Percentiles rank a stretch among this genome's conserved stretches.
Evolutionary conservation across 768 basidiomycete genomes (phyloP).

Genomic region (Mycena galopus): DNA sequence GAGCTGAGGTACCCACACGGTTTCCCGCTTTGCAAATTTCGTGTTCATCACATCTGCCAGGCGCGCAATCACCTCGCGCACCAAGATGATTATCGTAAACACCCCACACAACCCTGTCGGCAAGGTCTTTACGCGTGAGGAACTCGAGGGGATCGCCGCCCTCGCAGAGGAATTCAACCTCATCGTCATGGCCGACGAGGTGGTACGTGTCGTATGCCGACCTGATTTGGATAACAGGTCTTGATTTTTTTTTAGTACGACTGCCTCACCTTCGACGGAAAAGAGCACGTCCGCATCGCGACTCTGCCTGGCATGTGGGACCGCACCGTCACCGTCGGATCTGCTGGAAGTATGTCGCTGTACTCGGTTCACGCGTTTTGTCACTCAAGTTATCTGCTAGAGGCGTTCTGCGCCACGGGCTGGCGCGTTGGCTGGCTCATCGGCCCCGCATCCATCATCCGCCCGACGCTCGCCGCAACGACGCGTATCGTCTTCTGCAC

Average conservation of each 20-base stretch:
- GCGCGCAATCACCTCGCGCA: constrained; percentile 85
- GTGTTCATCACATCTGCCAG: constrained; percentile 49
- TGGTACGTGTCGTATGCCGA: constrained; percentile 66
- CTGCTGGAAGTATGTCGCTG: constrained; percentile 85
- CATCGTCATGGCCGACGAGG: constrained; percentile 95
- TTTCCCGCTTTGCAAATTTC: neutral
- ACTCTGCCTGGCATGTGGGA: constrained; percentile 99
- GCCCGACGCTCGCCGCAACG: constrained; percentile 88
- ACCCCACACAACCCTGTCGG: constrained; percentile 99
- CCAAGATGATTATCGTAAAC: constrained; percentile 96
- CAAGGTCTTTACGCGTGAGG: constrained; percentile 90
- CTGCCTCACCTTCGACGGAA: constrained; percentile 88
- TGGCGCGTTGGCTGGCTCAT: constrained; percentile 99
- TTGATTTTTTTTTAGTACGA: constrained; percentile 79
- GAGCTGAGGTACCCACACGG: constrained; percentile 76
- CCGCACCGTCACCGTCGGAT: constrained; percentile 94
- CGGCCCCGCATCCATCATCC: constrained; percentile 85
- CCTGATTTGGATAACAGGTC: neutral
- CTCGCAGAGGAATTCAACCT: constrained; percentile 94
- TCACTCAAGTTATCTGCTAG: constrained; percentile 52
- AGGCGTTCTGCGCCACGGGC: constrained; percentile 96
- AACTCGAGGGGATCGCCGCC: constrained; percentile 87
- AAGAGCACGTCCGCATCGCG: constrained; percentile 93
- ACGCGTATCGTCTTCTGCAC: constrained; percentile 97
- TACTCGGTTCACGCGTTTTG: neutral